phyloP scores from a whole-genome alignment of 306 rosid genomes.

The Macrotyloma uniflorum region DNA sequence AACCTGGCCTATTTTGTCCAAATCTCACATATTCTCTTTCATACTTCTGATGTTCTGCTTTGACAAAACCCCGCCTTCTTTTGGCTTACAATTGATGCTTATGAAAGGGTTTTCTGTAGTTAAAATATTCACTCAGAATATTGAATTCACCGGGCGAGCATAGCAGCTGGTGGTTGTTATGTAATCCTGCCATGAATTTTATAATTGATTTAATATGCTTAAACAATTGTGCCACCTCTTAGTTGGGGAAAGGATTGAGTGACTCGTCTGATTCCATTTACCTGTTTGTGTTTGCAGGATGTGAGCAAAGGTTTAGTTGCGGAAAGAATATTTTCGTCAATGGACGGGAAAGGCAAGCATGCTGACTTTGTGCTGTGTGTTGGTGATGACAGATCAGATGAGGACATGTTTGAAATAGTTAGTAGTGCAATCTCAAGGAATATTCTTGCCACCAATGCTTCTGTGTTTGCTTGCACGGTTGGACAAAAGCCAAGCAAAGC shows the following conservation, averaged over 20 bases:
- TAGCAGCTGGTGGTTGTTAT: background rate
- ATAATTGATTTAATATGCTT: conserved; percentile 4
- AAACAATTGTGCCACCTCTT: background rate
- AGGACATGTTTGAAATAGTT: conserved; percentile 84
- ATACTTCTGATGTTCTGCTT: conserved; percentile 8
- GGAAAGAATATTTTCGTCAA: conserved; percentile 69
- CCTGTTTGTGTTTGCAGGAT: conserved; percentile 52
- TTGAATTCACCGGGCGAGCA: background rate
- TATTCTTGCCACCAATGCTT: conserved; percentile 56
- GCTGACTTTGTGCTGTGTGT: conserved; percentile 86
- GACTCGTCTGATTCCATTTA: conserved; percentile 11
- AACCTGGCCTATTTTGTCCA: conserved; percentile 9
- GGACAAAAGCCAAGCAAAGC: conserved; percentile 92
- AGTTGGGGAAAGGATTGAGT: background rate
- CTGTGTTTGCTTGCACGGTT: conserved; percentile 79
- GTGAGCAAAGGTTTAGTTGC: conserved; percentile 78
- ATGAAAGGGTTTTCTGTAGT: background rate
- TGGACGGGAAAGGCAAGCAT: conserved; percentile 59
- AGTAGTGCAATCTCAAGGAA: conserved; percentile 56
- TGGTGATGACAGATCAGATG: conserved; percentile 93
- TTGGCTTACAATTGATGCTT: background rate
- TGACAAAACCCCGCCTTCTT: conserved; percentile 8
- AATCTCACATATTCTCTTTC: conserved; percentile 22
- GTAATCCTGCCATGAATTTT: background rate
- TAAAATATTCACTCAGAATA: conserved; percentile 7